Evolutionary conservation across 768 basidiomycete species (phyloP).

Genomic region (Flagelloscypha sp.): DNA sequence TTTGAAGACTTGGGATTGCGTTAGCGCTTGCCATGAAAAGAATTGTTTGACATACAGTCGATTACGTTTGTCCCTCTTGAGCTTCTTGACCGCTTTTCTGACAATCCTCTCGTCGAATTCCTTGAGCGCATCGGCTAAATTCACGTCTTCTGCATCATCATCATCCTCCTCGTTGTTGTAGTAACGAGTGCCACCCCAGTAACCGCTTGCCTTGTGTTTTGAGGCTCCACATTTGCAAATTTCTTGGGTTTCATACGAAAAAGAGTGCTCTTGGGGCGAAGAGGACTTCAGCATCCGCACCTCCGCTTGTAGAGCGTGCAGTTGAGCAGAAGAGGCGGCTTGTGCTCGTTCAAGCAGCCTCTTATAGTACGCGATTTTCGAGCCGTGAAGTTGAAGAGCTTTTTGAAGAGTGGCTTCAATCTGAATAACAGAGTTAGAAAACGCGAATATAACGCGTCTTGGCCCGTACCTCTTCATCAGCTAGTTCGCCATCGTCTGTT

Average conservation of each 20-base stretch:
- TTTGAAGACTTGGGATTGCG: too few species aligned
- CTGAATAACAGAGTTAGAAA: conserved; percentile 17
- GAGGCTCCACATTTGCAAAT: conserved; percentile 11
- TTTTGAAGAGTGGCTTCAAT: conserved; percentile 35
- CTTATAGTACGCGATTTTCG: conserved; percentile 66
- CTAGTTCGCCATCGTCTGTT: conserved; percentile 33
- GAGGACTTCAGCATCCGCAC: conserved; percentile 49
- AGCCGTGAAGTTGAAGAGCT: conserved; percentile 33
- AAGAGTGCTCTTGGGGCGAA: conserved; percentile 1
- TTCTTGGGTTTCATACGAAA: conserved; percentile 8
- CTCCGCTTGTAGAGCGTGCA: conserved; percentile 82
- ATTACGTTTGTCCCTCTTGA: conserved; percentile 64
- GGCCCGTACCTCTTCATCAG: conserved; percentile 39
- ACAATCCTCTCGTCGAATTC: conserved; percentile 66
- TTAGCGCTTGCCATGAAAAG: background rate
- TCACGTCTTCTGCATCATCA: conserved; percentile 36
- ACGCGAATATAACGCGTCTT: background rate
- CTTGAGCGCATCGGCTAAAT: conserved; percentile 45
- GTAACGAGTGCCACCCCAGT: conserved; percentile 66
- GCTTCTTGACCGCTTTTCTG: conserved; percentile 49
- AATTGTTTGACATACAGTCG: conserved; percentile 46
- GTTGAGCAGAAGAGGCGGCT: conserved; percentile 67
- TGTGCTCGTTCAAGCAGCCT: conserved; percentile 76
- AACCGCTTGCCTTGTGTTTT: conserved; percentile 41
- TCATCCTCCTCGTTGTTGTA: conserved; percentile 30